Conservation (phyloP, 2,329 filamentous ascomycete genomes). For the Fusarium fracticaudum region DNA sequence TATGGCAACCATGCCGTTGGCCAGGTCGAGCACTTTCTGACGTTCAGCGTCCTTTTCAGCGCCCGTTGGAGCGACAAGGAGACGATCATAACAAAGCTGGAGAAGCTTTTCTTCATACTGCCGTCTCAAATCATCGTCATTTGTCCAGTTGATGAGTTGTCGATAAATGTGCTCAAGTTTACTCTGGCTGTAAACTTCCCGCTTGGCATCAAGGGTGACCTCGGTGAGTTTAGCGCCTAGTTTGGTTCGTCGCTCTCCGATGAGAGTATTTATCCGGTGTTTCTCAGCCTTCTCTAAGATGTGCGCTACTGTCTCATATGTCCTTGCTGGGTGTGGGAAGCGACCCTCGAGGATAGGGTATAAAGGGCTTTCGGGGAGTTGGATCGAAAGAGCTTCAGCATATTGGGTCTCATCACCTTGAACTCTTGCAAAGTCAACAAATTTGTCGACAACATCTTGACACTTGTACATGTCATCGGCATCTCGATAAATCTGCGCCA, state of each 20-base stretch:
- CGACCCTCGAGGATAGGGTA: slow-evolving; percentile 87
- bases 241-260: slow-evolving; percentile 87
- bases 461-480: slow-evolving; percentile 71
- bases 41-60: slow-evolving; percentile 75
- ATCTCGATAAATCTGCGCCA: slow-evolving; percentile 79
- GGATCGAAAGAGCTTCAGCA: slow-evolving; percentile 77
- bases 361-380: slow-evolving; percentile 82
- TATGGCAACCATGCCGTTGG: slow-evolving; percentile 94
- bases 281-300: slow-evolving; percentile 88
- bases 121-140: slow-evolving; percentile 84
- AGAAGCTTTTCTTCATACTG: slow-evolving; percentile 91
- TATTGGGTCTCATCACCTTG: slow-evolving; percentile 79
- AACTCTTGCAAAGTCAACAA: slow-evolving; percentile 76
- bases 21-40: slow-evolving; percentile 77
- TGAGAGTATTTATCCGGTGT: slow-evolving; percentile 87
- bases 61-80: slow-evolving; percentile 73
- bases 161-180: slow-evolving; percentile 83
- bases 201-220: slow-evolving; percentile 87
- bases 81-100: slow-evolving; percentile 79
- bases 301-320: slow-evolving; percentile 83
- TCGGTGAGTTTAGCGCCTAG: slow-evolving; percentile 85
- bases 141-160: slow-evolving; percentile 88
- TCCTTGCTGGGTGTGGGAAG: slow-evolving; percentile 80
- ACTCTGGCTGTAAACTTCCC: slow-evolving; percentile 81
- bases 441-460: slow-evolving; percentile 79